These are phyloP conservation scores for Posidonia oceanica DNA, from an alignment of 116 monocot species.

Conservation along the genomic window DNA sequence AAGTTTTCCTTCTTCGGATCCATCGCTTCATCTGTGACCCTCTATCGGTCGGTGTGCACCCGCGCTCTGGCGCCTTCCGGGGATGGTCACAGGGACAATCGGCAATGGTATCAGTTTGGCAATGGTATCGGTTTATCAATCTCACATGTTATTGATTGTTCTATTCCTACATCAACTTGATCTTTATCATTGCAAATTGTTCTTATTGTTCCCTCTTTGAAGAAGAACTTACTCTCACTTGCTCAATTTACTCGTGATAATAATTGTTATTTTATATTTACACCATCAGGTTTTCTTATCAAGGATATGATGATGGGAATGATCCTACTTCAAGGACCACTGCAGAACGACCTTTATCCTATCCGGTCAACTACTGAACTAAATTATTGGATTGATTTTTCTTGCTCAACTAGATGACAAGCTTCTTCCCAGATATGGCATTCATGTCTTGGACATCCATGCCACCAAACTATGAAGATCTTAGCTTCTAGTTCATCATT, in stretches of 20 bases:
- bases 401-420: background rate
- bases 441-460: background rate
- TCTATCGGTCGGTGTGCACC: too few relatives aligned
- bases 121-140: background rate
- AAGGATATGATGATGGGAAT: background rate
- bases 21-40: too few relatives aligned
- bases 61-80: too few relatives aligned
- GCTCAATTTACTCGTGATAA: background rate
- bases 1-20: too few relatives aligned
- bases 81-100: too few relatives aligned
- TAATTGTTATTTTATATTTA: conserved; percentile 3
- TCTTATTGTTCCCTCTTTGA: background rate
- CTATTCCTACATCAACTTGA: background rate
- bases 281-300: background rate
- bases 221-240: background rate
- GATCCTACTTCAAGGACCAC: background rate
- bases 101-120: too few relatives aligned
- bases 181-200: background rate
- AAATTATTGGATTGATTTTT: background rate
- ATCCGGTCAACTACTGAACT: background rate
- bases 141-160: background rate
- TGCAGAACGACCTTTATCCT: background rate
- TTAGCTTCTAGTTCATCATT: background rate
- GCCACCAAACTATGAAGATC: background rate
- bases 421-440: background rate